Evolutionary conservation across 1,139 yeast genomes (phyloP).

Genomic region (Pichia sp.): DNA sequence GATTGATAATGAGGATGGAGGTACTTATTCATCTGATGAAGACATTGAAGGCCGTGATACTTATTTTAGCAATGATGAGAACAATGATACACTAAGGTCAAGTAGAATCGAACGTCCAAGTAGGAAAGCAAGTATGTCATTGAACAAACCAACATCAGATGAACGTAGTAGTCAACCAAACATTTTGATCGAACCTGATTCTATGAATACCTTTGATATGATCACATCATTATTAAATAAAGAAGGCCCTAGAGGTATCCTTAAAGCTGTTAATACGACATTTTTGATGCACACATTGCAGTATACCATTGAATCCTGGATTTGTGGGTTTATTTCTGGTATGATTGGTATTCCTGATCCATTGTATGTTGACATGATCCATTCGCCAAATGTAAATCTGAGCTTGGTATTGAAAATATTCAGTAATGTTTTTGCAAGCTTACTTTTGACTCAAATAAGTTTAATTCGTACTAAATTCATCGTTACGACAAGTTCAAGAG

Average conservation of each 20-base stretch:
- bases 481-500: constrained; percentile 47
- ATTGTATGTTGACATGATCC: constrained; percentile 72
- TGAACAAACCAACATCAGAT: neutral
- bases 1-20: constrained; percentile 14
- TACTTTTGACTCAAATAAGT: constrained; percentile 77
- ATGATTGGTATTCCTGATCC: constrained; percentile 87
- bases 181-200: constrained; percentile 45
- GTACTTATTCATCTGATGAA: constrained; percentile 15
- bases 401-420: constrained; percentile 62
- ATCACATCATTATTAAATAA: constrained; percentile 60
- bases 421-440: constrained; percentile 68
- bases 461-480: constrained; percentile 71
- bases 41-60: constrained; percentile 32
- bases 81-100: constrained; percentile 18
- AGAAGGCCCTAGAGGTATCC: constrained; percentile 80
- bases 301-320: constrained; percentile 83
- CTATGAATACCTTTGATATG: constrained; percentile 66
- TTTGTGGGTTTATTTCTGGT: constrained; percentile 80
- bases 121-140: constrained; percentile 10
- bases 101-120: constrained; percentile 26
- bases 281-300: constrained; percentile 71
- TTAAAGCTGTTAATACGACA: constrained; percentile 83
- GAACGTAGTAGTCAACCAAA: constrained; percentile 7
- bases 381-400: constrained; percentile 67
- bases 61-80: constrained; percentile 37